Evolutionary conservation across 371 early-diverging fungal species (phyloP).

Genomic region (Mucor irregularis): DNA sequence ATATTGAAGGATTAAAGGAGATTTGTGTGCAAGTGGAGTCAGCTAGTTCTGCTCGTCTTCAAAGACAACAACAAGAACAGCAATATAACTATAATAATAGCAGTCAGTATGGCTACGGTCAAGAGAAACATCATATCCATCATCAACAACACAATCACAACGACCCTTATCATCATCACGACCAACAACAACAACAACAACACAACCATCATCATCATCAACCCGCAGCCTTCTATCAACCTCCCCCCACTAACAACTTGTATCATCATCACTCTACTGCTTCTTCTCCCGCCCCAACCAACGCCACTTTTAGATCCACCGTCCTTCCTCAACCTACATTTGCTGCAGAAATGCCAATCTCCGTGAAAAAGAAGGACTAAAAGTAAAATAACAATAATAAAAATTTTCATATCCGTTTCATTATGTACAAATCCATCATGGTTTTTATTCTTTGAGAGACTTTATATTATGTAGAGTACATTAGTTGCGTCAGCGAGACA

Average conservation of each 20-base stretch:
- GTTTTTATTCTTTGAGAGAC: constrained; percentile 1
- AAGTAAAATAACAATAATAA: too few species aligned
- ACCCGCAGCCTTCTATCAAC: not conserved
- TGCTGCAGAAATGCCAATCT: constrained; percentile 4
- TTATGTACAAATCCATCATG: not conserved
- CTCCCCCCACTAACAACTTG: not conserved
- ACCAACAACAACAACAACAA: not conserved
- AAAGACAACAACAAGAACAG: constrained; percentile 8
- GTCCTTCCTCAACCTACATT: constrained; percentile 21
- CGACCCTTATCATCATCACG: too few species aligned
- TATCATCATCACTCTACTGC: constrained; percentile 6
- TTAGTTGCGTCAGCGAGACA: too few species aligned
- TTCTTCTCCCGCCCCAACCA: not conserved
- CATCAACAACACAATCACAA: too few species aligned
- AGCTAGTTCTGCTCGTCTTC: constrained; percentile 19
- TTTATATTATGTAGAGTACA: too few species aligned
- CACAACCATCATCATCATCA: not conserved
- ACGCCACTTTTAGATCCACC: constrained; percentile 15
- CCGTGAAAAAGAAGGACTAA: constrained; percentile 17
- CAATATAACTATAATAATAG: too few species aligned
- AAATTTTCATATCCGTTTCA: not conserved
- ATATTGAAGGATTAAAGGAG: constrained; percentile 50
- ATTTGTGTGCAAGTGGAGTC: constrained; percentile 51
- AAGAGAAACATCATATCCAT: too few species aligned
- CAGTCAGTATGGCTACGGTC: too few species aligned